These are phyloP conservation scores for Microthlaspi erraticum DNA, from an alignment of 345 rosid species.

Conservation along the genomic window DNA sequence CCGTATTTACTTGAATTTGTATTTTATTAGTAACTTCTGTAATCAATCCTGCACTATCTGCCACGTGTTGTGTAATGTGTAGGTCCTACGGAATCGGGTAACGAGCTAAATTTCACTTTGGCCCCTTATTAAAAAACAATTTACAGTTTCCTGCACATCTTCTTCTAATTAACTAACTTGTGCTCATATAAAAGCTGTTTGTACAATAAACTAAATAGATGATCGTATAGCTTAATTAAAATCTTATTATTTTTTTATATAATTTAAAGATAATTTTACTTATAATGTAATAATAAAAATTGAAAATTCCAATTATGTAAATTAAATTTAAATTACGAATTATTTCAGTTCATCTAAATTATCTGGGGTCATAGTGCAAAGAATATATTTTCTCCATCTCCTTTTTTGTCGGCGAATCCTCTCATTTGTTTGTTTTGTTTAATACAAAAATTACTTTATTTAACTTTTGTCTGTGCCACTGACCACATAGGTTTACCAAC, in stretches of 20 bases:
- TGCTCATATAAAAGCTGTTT: background rate
- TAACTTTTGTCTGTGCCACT: background rate
- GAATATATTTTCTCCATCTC: conserved; percentile 1
- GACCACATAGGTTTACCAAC: conserved; percentile 1
- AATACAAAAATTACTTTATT: background rate
- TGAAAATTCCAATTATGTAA: no score
- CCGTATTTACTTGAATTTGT: conserved; percentile 32
- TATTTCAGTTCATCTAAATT: background rate
- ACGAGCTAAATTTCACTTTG: background rate
- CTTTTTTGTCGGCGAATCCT: conserved; percentile 43
- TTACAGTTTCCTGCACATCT: background rate
- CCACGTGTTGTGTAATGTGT: conserved; percentile 9
- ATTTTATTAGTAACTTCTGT: no score
- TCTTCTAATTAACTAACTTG: background rate
- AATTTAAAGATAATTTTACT: no score
- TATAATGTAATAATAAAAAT: no score
- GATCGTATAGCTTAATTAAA: no score
- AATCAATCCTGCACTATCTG: background rate
- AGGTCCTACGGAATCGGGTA: conserved; percentile 2
- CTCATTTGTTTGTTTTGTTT: background rate
- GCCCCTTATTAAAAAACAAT: background rate
- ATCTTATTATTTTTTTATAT: no score
- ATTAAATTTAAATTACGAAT: background rate
- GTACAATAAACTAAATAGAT: no score
- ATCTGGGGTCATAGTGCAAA: conserved; percentile 34